Percentiles rank a stretch among this genome's conserved stretches.
Conservation (phyloP, 768 basidiomycete species). For the Chalciporus piperatus region DNA sequence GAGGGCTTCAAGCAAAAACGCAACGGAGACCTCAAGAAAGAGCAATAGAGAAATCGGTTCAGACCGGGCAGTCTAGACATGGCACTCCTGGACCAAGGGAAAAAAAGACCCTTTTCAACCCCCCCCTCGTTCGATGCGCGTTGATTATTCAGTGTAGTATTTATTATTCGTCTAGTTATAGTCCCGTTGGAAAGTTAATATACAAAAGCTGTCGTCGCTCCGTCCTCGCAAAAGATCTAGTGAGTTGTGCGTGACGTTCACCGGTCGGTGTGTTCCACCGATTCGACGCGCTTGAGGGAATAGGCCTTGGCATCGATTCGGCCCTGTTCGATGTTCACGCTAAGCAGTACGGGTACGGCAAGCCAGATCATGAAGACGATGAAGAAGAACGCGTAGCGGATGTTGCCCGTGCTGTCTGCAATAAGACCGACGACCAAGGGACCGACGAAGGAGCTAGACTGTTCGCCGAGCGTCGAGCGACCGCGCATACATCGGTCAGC, state of each 20-base stretch:
- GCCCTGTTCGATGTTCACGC: slow-evolving; percentile 71
- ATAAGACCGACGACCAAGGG: slow-evolving; percentile 87
- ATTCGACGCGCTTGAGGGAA: slow-evolving; percentile 4
- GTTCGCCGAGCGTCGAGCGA: slow-evolving; percentile 1
- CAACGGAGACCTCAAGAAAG: slow-evolving; percentile 26
- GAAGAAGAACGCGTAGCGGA: slow-evolving; percentile 89
- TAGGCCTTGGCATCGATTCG: slow-evolving; percentile 46
- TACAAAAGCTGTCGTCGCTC: neutral
- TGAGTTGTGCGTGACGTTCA: neutral
- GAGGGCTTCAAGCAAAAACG: slow-evolving; percentile 59
- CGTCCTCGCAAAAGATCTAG: neutral
- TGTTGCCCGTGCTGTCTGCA: slow-evolving; percentile 86
- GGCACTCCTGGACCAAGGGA: neutral
- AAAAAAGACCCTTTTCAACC: neutral
- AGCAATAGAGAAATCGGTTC: slow-evolving; percentile 14
- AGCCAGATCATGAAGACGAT: slow-evolving; percentile 77
- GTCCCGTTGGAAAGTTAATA: neutral
- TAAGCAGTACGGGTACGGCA: slow-evolving; percentile 71
- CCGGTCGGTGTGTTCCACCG: neutral
- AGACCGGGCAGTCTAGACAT: neutral
- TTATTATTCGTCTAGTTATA: neutral
- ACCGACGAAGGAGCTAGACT: slow-evolving; percentile 92
- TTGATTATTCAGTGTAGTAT: neutral
- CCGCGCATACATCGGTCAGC: neutral
- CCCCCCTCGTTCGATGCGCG: neutral